phyloP scores from a whole-genome alignment of 257 asterid genomes.

The Solanum microdontum region DNA sequence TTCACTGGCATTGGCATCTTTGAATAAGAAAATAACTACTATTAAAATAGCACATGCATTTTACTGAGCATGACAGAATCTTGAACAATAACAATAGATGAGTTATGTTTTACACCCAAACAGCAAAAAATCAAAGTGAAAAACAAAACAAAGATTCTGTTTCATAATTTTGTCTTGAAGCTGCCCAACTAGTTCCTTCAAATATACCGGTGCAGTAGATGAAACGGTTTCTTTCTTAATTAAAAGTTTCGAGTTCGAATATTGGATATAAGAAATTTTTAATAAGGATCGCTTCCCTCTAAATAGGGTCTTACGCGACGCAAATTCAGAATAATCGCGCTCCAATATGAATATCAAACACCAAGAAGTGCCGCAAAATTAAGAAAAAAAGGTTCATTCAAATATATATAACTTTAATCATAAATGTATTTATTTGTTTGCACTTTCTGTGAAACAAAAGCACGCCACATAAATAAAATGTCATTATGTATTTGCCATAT shows the following conservation, averaged over 20 bases:
- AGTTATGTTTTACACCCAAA: neutral
- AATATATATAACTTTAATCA: neutral
- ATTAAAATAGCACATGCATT: neutral
- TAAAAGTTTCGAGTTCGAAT: too few relatives aligned
- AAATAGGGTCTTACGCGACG: fast-evolving
- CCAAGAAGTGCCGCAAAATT: too few relatives aligned
- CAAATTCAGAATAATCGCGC: too few relatives aligned
- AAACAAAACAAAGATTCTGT: constrained; percentile 45
- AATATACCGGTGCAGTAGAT: neutral
- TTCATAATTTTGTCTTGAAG: constrained; percentile 20
- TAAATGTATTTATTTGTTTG: neutral
- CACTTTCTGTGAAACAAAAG: neutral
- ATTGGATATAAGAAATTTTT: too few relatives aligned
- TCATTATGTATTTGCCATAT: neutral
- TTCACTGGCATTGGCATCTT: neutral
- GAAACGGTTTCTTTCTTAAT: too few relatives aligned
- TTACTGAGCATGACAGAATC: neutral
- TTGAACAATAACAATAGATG: neutral
- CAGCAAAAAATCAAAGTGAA: constrained; percentile 8
- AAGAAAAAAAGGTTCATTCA: too few relatives aligned
- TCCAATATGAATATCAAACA: fast-evolving
- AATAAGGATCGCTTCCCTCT: fast-evolving
- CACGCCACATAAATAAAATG: neutral
- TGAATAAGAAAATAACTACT: neutral
- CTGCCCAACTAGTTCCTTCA: neutral